Evolutionary conservation across 2,329 filamentous ascomycete genomes (phyloP).

Genomic region (Monosporascus sp.): DNA sequence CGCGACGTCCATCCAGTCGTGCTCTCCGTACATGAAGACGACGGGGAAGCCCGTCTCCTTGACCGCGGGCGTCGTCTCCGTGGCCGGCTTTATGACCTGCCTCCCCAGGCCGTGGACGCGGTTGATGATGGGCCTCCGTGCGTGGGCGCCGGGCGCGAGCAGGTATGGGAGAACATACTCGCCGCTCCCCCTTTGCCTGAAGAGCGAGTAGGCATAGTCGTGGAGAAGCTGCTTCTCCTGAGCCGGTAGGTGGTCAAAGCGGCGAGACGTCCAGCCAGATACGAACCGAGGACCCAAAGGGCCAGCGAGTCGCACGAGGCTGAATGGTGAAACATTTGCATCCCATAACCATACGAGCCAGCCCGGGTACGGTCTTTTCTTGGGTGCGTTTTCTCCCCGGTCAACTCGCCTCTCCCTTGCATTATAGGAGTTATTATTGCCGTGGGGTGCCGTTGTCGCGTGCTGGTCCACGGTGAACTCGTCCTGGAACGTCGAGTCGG

Average conservation of each 20-base stretch:
- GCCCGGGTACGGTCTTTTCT: conserved; percentile 60
- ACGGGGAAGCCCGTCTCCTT: conserved; percentile 69
- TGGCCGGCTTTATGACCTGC: conserved; percentile 45
- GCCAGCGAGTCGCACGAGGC: conserved; percentile 78
- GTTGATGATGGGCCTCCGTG: conserved; percentile 78
- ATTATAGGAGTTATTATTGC: conserved; percentile 32
- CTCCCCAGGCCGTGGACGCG: conserved; percentile 82
- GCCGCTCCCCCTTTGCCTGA: conserved; percentile 84
- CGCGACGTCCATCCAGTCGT: conserved; percentile 97
- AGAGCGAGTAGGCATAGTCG: conserved; percentile 90
- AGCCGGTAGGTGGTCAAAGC: conserved; percentile 81
- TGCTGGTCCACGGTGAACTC: conserved; percentile 76
- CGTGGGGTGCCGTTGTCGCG: conserved; percentile 20
- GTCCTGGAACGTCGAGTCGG: conserved; percentile 64
- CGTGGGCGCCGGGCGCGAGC: conserved; percentile 88
- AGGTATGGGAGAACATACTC: conserved; percentile 93
- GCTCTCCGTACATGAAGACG: conserved; percentile 92
- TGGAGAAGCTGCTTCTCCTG: conserved; percentile 81
- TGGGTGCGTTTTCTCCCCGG: conserved; percentile 22
- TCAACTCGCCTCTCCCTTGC: conserved; percentile 26
- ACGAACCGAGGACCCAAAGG: conserved; percentile 88
- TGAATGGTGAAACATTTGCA: conserved; percentile 92
- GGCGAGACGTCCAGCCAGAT: conserved; percentile 88
- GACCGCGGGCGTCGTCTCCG: conserved; percentile 23
- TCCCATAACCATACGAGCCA: conserved; percentile 97